Conservation (phyloP, 176 grass and related monocot species). For the Carex pumila region DNA sequence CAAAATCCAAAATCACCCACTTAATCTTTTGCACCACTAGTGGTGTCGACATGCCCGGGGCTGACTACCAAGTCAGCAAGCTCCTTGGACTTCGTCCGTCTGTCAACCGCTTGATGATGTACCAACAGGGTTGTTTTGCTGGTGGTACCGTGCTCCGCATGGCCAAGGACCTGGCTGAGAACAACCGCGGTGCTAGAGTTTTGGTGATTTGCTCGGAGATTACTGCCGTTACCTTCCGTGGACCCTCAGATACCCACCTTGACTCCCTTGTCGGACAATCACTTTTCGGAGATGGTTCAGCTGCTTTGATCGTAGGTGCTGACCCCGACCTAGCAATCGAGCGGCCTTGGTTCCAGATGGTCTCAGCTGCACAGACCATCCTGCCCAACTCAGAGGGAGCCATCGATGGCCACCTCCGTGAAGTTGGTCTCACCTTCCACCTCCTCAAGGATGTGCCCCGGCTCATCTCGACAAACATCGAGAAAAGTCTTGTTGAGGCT, state of each 20-base stretch:
- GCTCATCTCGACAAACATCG: conserved; percentile 17
- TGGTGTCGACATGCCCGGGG: conserved; percentile 34
- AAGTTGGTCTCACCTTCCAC: conserved; percentile 17
- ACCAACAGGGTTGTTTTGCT: conserved; percentile 23
- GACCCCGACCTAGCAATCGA: not conserved
- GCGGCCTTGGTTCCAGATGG: conserved; percentile 18
- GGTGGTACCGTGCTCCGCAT: conserved; percentile 20
- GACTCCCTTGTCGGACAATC: conserved; percentile 24
- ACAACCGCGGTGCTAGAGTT: conserved; percentile 26
- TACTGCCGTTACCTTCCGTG: conserved; percentile 15
- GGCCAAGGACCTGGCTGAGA: conserved; percentile 43
- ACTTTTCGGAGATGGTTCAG: conserved; percentile 29
- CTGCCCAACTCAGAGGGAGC: conserved; percentile 25
- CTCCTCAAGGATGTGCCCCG: conserved; percentile 20
- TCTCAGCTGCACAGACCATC: conserved; percentile 1
- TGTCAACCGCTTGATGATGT: conserved; percentile 16
- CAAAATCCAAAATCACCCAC: conserved; percentile 27
- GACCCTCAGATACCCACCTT: conserved; percentile 14
- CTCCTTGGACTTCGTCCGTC: conserved; percentile 21
- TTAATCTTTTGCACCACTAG: conserved; percentile 26
- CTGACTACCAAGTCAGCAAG: conserved; percentile 24
- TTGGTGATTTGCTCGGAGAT: conserved; percentile 23
- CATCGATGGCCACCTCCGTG: conserved; percentile 6
- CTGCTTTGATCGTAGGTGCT: conserved; percentile 28
- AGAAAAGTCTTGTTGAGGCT: conserved; percentile 5